Conservation (phyloP, 2,329 filamentous ascomycete species). For the Pseudocercospora fijiensis region DNA sequence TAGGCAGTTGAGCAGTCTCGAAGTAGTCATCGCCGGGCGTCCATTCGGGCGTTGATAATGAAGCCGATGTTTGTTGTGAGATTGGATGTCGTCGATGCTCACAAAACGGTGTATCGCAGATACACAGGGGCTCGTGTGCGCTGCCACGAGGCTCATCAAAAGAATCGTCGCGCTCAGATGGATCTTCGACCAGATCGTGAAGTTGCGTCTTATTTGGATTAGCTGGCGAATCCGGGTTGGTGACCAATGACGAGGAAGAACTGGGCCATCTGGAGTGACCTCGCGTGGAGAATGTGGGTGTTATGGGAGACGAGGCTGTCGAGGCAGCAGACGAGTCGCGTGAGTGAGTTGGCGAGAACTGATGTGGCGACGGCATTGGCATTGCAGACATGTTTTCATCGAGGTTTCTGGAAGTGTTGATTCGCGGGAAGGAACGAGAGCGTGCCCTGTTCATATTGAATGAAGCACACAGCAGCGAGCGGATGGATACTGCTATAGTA, state of each 20-base stretch:
- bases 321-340: constrained; percentile 49
- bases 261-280: constrained; percentile 67
- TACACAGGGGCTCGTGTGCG: constrained; percentile 57
- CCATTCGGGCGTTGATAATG: constrained; percentile 31
- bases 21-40: constrained; percentile 56
- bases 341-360: constrained; percentile 34
- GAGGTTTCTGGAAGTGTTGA: constrained; percentile 23
- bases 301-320: constrained; percentile 67
- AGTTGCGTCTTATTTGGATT: constrained; percentile 57
- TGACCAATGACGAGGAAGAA: constrained; percentile 74
- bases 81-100: constrained; percentile 47
- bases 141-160: constrained; percentile 41
- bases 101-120: constrained; percentile 65
- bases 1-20: constrained; percentile 57
- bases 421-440: constrained; percentile 31
- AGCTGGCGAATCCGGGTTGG: constrained; percentile 60
- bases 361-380: constrained; percentile 28
- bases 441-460: constrained; percentile 35
- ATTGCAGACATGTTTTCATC: constrained; percentile 27
- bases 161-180: constrained; percentile 65
- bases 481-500: constrained; percentile 21
- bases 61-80: constrained; percentile 12
- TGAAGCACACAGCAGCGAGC: constrained; percentile 8
- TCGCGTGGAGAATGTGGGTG: constrained; percentile 65
- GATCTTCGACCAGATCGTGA: constrained; percentile 82